Conservation (phyloP, 176 grass and related monocot species). For the Saccharum officinarum region DNA sequence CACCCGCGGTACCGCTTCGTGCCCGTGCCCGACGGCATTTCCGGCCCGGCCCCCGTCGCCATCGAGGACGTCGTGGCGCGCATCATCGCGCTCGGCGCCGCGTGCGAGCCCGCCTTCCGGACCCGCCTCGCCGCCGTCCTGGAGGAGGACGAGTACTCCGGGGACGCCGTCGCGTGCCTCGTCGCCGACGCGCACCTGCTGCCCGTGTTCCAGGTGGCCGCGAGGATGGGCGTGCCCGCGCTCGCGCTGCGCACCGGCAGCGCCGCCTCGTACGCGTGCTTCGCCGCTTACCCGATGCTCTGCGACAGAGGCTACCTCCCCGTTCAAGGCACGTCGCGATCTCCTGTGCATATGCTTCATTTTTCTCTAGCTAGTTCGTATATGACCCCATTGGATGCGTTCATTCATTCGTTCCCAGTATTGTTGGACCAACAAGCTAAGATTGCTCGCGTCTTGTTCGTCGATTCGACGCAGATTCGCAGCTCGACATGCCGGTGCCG, state of each 20-base stretch:
- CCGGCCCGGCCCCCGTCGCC: not conserved
- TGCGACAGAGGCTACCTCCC: too few species aligned
- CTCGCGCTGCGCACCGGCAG: constrained; percentile 43
- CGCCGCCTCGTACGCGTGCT: too few species aligned
- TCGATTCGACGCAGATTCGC: too few species aligned
- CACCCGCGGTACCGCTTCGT: constrained; percentile 42
- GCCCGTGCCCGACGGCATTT: constrained; percentile 14
- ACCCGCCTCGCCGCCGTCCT: constrained; percentile 13
- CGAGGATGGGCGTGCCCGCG: not conserved
- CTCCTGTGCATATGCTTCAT: too few species aligned
- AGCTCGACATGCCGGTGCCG: too few species aligned
- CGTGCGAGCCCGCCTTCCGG: constrained; percentile 32
- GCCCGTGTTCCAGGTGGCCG: not conserved
- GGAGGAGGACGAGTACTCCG: constrained; percentile 11
- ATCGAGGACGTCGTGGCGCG: not conserved
- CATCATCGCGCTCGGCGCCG: constrained; percentile 3
- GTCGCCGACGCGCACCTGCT: too few species aligned
- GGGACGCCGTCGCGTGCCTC: constrained; percentile 35
- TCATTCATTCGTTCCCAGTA: too few species aligned
- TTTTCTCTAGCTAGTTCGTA: too few species aligned
- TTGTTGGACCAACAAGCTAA: too few species aligned
- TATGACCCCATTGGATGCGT: too few species aligned
- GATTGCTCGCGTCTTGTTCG: not conserved
- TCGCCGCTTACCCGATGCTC: too few species aligned
- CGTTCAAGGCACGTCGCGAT: too few species aligned